Evolutionary conservation across 1,284 basidiomycete genomes (phyloP), one percentile per base, ranked within the genome.

Genomic region (Leccinum pachyderme): DNA sequence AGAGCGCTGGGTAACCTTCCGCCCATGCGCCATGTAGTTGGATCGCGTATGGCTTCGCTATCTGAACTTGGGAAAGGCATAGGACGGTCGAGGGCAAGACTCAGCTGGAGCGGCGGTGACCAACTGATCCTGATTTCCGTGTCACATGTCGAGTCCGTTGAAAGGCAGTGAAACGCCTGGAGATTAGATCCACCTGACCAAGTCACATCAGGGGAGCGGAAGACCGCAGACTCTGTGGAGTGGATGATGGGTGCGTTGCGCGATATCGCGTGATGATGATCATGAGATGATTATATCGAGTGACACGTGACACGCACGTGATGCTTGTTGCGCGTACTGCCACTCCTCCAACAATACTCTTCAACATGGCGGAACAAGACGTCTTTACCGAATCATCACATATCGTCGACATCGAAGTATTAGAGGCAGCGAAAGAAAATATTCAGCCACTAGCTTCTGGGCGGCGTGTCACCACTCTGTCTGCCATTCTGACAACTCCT

Each of bases 371-470:
- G 49, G 58, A 57, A 45, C 61, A 61, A 28, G 66, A 72, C 35
- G 55, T 71, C 51, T 72, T 67, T 47, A 55, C 59, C 0, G 67
- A 66, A 32, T 56, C 57, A 2, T 31, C 51, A 0, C 63, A 60
- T 9, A 65, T 91, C 46, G 84, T 91, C 48, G 88, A 91, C 71
- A 86, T 83, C 59, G 89, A 90, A 63, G 74, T 91, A 1, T 77
- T 91, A n/a, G 88, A 91, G 64, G 87, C 87, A 2, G 81, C 87
- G 5, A 91, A 91, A 67, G 89, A 91, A 71, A 91, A 91, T 63
- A 87, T 91, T 37, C 89, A 89, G 66, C 89, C 87, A 46, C 78
- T 91, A 13, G 86, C 84, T 6, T 77, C 81, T 5, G 89, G 89
- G 13, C 79, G 89, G 51, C 79, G 86, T 60, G 89, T 87, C 51